phyloP scores from a whole-genome alignment of 140 eudicot genomes.

The Senecio squalidus region DNA sequence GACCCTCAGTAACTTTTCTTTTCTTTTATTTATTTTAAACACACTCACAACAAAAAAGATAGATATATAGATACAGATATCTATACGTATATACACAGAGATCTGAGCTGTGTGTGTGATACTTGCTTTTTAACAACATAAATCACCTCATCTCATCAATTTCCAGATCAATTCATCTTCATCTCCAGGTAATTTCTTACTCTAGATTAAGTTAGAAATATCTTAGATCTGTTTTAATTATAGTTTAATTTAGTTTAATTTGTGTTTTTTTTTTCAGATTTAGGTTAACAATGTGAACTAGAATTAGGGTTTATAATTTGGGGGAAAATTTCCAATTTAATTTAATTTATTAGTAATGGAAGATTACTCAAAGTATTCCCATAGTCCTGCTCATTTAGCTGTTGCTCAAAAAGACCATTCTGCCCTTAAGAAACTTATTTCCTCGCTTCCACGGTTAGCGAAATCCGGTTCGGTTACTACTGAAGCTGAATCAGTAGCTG shows the following conservation, averaged over 20 bases:
- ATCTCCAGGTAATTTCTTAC: too few relatives aligned
- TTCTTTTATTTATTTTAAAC: background rate
- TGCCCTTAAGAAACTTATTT: conserved; percentile 43
- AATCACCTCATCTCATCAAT: too few relatives aligned
- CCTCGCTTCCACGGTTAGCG: conserved; percentile 54
- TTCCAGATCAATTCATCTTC: too few relatives aligned
- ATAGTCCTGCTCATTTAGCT: conserved; percentile 85
- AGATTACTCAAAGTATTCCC: conserved; percentile 63
- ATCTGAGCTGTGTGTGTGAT: conserved; percentile 21
- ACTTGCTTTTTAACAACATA: background rate
- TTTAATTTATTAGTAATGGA: conserved; percentile 44
- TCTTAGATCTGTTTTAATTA: too few relatives aligned
- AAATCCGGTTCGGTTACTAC: conserved; percentile 71
- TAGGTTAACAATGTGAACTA: conserved; percentile 4
- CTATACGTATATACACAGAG: background rate
- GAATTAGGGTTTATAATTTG: conserved; percentile 3
- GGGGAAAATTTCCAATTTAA: background rate
- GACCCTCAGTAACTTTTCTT: background rate
- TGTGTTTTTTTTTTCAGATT: background rate
- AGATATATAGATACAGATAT: background rate
- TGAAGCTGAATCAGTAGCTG: conserved; percentile 71
- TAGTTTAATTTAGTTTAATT: too few relatives aligned
- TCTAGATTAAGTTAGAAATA: too few relatives aligned
- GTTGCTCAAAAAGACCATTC: conserved; percentile 56
- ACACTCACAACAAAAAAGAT: background rate